phyloP scores from a whole-genome alignment of 169 alveolate genomes.

The Amoebophrya sp. region DNA sequence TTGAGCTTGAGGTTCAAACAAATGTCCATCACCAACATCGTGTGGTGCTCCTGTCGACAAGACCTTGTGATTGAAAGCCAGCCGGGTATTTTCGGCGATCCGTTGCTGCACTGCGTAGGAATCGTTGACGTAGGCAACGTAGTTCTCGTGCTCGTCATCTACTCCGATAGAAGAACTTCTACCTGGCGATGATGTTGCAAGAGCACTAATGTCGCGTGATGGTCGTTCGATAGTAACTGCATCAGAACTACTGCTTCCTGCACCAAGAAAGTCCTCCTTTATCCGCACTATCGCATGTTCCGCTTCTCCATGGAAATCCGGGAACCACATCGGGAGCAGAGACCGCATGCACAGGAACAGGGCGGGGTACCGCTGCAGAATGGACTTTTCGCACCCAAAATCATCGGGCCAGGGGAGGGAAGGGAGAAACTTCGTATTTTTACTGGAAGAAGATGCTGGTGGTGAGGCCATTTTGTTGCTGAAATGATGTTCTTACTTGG shows the following conservation, averaged over 20 bases:
- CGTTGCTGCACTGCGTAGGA: background rate
- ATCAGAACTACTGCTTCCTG: no score
- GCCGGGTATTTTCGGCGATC: no score
- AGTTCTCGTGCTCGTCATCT: background rate
- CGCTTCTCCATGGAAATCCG: background rate
- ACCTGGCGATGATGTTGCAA: background rate
- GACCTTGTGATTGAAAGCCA: no score
- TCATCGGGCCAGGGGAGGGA: background rate
- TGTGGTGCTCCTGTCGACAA: no score
- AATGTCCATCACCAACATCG: no score
- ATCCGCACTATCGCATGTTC: background rate
- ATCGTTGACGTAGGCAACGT: background rate
- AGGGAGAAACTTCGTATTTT: no score
- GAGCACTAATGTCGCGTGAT: background rate
- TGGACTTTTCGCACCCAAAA: background rate
- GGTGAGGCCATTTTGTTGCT: no score
- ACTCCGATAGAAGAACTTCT: background rate
- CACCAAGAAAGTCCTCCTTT: background rate
- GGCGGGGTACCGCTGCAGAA: background rate
- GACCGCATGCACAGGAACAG: background rate
- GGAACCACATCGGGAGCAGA: slow-evolving; percentile 1
- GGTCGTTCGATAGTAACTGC: background rate
- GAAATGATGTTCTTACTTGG: no score
- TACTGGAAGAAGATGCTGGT: no score
- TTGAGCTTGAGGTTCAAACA: no score